phyloP scores from a whole-genome alignment of 768 basidiomycete species.

The Termitomyces sp. region DNA sequence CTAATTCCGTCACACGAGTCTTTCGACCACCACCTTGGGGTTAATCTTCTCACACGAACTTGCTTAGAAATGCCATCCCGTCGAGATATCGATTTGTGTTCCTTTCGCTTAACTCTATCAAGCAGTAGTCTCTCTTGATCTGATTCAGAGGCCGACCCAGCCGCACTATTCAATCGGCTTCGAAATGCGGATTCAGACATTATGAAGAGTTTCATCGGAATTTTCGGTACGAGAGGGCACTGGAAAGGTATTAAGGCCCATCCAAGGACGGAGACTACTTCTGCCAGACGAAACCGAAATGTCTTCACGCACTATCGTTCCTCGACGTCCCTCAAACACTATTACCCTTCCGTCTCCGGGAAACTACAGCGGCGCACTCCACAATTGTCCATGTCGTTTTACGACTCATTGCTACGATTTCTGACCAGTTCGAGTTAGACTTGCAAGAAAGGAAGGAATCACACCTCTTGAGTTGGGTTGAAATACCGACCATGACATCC shows the following conservation, averaged over 20 bases:
- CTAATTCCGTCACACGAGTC: not conserved
- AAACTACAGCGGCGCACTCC: conserved; percentile 16
- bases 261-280: not conserved
- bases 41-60: not conserved
- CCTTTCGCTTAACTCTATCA: not conserved
- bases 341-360: conserved; percentile 9
- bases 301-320: conserved; percentile 3
- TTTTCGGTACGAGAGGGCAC: not conserved
- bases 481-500: conserved; percentile 5
- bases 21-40: not conserved
- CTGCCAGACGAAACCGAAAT: too few species aligned
- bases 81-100: too few species aligned
- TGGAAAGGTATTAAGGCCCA: not conserved
- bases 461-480: conserved; percentile 17
- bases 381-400: conserved; percentile 12
- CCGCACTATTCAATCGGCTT: not conserved
- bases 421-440: conserved; percentile 5
- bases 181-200: not conserved
- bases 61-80: not conserved
- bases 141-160: not conserved
- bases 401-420: not conserved
- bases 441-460: conserved; percentile 15
- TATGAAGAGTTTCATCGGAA: conserved; percentile 1
- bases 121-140: not conserved
- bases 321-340: not conserved